Evolutionary conservation across 768 basidiomycete genomes (phyloP).

Genomic region (Leccinum fibrillosum): DNA sequence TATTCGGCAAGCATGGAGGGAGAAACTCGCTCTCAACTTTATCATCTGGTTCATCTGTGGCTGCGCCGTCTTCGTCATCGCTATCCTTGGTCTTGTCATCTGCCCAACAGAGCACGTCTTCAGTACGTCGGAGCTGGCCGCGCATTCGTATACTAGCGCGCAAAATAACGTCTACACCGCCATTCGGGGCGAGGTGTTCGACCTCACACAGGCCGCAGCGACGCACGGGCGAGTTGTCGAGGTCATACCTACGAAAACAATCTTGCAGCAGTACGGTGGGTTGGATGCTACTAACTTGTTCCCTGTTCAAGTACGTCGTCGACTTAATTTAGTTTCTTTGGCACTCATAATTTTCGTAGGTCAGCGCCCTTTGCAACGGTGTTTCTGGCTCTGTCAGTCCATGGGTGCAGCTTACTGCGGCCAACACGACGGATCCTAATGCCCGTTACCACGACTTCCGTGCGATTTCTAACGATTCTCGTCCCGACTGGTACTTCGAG

Average conservation of each 20-base stretch:
- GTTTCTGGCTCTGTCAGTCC: conserved; percentile 76
- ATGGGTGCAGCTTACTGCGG: conserved; percentile 73
- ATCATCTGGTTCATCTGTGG: conserved; percentile 94
- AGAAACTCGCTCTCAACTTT: conserved; percentile 92
- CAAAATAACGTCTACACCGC: conserved; percentile 78
- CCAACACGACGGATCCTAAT: conserved; percentile 74
- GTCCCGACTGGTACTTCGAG: conserved; percentile 99
- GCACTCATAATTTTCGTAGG: conserved; percentile 40
- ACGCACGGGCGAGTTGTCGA: conserved; percentile 66
- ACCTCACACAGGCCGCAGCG: conserved; percentile 64
- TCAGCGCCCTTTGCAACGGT: conserved; percentile 91
- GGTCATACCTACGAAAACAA: conserved; percentile 70
- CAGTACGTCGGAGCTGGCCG: conserved; percentile 68
- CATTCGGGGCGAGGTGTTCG: conserved; percentile 94
- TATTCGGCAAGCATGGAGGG: conserved; percentile 94
- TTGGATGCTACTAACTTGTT: conserved; percentile 70
- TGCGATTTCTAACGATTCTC: conserved; percentile 77
- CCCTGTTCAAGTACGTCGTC: conserved; percentile 78
- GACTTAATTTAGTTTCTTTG: background rate
- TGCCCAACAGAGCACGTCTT: conserved; percentile 95
- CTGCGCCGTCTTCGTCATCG: conserved; percentile 91
- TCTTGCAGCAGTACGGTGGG: conserved; percentile 86
- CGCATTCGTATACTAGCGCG: conserved; percentile 58
- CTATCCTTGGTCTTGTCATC: conserved; percentile 80
- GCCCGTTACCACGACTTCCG: conserved; percentile 96